Percentiles rank a stretch among this genome's conserved stretches.
Evolutionary conservation across 768 basidiomycete species (phyloP).

Genomic region (Termitomyces sp.): DNA sequence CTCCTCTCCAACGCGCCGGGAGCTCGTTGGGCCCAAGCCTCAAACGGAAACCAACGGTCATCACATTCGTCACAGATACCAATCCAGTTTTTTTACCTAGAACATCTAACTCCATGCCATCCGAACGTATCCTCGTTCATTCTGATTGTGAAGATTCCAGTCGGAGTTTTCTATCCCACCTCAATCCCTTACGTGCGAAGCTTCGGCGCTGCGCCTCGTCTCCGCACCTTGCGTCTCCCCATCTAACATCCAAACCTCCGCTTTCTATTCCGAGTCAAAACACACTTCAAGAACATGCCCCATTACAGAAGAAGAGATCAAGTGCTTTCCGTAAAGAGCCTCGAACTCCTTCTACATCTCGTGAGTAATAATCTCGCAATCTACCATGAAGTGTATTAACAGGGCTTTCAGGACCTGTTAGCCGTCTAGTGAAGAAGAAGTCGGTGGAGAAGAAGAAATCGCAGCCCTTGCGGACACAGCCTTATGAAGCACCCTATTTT

Average conservation of each 20-base stretch:
- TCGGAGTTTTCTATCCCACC: constrained; percentile 17
- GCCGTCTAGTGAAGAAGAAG: constrained; percentile 9
- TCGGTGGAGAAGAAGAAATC: constrained; percentile 29
- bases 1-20: background rate
- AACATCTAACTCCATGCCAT: background rate
- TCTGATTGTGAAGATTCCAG: constrained; percentile 9
- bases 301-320: constrained; percentile 13
- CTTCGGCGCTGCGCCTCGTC: constrained; percentile 21
- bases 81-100: background rate
- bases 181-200: constrained; percentile 22
- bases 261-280: background rate
- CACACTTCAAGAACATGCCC: background rate
- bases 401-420: background rate
- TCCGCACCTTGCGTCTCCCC: constrained; percentile 20
- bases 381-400: background rate
- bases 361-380: constrained; percentile 1
- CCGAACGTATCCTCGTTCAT: constrained; percentile 10
- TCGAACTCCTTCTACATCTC: constrained; percentile 10
- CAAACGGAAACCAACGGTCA: constrained; percentile 8
- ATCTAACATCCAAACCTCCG: constrained; percentile 10
- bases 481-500: constrained; percentile 63
- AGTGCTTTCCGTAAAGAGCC: constrained; percentile 17
- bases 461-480: constrained; percentile 39
- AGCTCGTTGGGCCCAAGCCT: background rate
- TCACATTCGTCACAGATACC: constrained; percentile 6